Evolutionary conservation across 192 early-diverging fungal species (phyloP).

Genomic region (Linderina pennispora): DNA sequence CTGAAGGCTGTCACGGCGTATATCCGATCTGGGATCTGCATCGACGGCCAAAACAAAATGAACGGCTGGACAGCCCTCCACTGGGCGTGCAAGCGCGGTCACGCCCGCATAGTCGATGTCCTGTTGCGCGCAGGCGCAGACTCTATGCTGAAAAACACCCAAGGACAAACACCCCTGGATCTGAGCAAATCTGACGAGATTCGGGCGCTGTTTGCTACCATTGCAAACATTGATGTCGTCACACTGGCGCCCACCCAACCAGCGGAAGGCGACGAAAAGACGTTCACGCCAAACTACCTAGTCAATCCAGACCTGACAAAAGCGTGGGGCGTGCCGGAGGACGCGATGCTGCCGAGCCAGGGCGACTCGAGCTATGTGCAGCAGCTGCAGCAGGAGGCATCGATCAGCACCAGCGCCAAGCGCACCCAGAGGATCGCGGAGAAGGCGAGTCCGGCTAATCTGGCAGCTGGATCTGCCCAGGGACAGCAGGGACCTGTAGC

Average conservation of each 20-base stretch:
- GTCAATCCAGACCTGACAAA: constrained; percentile 61
- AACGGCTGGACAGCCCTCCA: constrained; percentile 68
- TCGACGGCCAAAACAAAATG: constrained; percentile 66
- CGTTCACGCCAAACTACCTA: constrained; percentile 59
- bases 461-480: not conserved
- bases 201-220: constrained; percentile 29
- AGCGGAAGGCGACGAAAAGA: constrained; percentile 3
- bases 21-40: constrained; percentile 55
- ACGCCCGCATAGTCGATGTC: constrained; percentile 50
- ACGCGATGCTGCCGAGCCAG: constrained; percentile 10
- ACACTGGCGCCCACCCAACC: too few species aligned
- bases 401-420: constrained; percentile 5
- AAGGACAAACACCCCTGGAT: constrained; percentile 57
- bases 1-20: constrained; percentile 59
- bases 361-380: constrained; percentile 29
- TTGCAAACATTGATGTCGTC: not conserved
- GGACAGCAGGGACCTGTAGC: too few species aligned
- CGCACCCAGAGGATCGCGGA: not conserved
- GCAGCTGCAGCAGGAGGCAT: constrained; percentile 31
- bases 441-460: not conserved
- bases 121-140: constrained; percentile 66
- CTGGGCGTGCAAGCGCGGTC: constrained; percentile 68
- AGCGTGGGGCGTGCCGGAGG: constrained; percentile 60
- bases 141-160: constrained; percentile 47
- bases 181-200: constrained; percentile 50